phyloP scores from a whole-genome alignment of 305 asterid genomes.

The Galium porrigens region DNA sequence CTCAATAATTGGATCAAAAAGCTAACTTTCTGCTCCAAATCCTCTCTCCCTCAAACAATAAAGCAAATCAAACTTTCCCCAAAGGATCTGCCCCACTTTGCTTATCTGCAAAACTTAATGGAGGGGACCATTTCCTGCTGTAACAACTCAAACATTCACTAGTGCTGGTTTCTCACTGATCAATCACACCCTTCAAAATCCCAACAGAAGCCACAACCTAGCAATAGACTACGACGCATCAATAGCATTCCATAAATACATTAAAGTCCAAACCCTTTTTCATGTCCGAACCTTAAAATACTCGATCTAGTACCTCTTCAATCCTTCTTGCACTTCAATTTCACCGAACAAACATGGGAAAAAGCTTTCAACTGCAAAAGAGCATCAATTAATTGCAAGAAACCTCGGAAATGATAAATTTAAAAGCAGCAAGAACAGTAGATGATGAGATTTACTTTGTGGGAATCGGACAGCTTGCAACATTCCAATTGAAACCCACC shows the following conservation, averaged over 20 bases:
- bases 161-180: slow-evolving; percentile 22
- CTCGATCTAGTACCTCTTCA: slow-evolving; percentile 9
- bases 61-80: slow-evolving; percentile 42
- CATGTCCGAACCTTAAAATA: neutral
- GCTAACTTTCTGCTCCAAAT: slow-evolving; percentile 27
- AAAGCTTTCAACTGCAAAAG: neutral
- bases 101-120: slow-evolving; percentile 66
- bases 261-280: neutral
- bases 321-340: slow-evolving; percentile 8
- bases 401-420: neutral
- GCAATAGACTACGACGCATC: slow-evolving; percentile 5
- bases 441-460: slow-evolving; percentile 12
- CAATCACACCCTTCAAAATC: slow-evolving; percentile 20
- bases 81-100: slow-evolving; percentile 40
- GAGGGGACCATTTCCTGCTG: slow-evolving; percentile 51
- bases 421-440: slow-evolving; percentile 6
- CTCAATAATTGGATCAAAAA: slow-evolving; percentile 55
- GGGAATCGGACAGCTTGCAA: slow-evolving; percentile 11
- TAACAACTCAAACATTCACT: slow-evolving; percentile 17
- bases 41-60: slow-evolving; percentile 31
- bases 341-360: neutral
- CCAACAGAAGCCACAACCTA: slow-evolving; percentile 16
- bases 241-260: slow-evolving; percentile 4
- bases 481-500: slow-evolving; percentile 3
- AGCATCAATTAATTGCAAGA: neutral